These are phyloP conservation scores for Phytophthora pluvialis DNA, from an alignment of 352 stramenopile species.

Conservation along the genomic window DNA sequence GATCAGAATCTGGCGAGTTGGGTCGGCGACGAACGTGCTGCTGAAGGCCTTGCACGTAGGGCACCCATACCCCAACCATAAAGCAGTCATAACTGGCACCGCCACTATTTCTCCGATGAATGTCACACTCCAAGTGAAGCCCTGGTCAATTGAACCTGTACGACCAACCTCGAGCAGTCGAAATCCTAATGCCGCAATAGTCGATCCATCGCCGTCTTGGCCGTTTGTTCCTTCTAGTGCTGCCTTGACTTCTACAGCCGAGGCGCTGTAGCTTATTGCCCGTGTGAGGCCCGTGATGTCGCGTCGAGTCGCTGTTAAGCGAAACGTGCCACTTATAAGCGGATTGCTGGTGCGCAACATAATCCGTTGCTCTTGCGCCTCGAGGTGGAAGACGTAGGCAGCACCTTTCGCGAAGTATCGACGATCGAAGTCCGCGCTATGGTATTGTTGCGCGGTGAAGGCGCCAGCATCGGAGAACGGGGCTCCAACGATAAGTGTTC, in stretches of 20 bases:
- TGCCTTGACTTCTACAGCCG: slow-evolving; percentile 70
- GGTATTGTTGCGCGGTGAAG: slow-evolving; percentile 58
- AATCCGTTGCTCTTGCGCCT: slow-evolving; percentile 78
- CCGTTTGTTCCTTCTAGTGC: slow-evolving; percentile 70
- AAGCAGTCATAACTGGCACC: slow-evolving; percentile 62
- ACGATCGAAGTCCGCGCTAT: slow-evolving; percentile 63
- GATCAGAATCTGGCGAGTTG: slow-evolving; percentile 62
- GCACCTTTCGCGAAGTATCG: slow-evolving; percentile 74
- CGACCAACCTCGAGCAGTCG: slow-evolving; percentile 82
- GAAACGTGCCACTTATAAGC: slow-evolving; percentile 77
- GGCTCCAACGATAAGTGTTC: slow-evolving; percentile 91
- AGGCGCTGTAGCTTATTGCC: slow-evolving; percentile 68
- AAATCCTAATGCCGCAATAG: slow-evolving; percentile 55
- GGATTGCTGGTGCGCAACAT: slow-evolving; percentile 61
- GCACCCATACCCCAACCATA: slow-evolving; percentile 74
- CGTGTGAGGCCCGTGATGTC: slow-evolving; percentile 66
- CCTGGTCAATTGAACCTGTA: slow-evolving; percentile 72
- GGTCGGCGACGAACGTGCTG: slow-evolving; percentile 62
- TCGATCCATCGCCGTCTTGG: slow-evolving; percentile 55
- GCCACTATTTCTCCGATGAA: slow-evolving; percentile 80
- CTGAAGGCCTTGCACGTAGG: slow-evolving; percentile 77
- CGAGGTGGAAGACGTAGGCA: slow-evolving; percentile 78
- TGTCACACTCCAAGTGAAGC: slow-evolving; percentile 83
- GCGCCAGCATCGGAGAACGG: slow-evolving; percentile 84
- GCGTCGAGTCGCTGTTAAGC: slow-evolving; percentile 66